Conservation (phyloP, 176 grass and related monocot species). For the Pontederia crassipes region DNA sequence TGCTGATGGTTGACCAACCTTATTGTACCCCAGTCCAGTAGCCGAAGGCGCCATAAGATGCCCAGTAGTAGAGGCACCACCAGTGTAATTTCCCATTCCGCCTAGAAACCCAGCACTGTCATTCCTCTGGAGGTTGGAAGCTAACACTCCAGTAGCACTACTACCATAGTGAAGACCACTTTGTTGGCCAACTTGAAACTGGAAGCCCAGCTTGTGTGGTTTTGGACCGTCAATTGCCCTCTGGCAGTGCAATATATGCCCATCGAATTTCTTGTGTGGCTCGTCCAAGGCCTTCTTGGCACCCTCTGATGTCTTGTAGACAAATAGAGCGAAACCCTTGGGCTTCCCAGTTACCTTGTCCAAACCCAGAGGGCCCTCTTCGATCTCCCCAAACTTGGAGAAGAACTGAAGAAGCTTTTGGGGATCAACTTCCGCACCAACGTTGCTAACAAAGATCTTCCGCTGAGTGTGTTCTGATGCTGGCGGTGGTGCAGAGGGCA, state of each 20-base stretch:
- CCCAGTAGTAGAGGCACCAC: constrained; percentile 30
- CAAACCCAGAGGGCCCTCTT: constrained; percentile 88
- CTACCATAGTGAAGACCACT: background rate
- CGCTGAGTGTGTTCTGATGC: constrained; percentile 83
- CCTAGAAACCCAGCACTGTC: constrained; percentile 35
- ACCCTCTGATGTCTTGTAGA: constrained; percentile 68
- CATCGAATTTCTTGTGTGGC: constrained; percentile 85
- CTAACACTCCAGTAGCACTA: background rate
- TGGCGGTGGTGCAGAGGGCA: constrained; percentile 24
- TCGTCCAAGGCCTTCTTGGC: constrained; percentile 80
- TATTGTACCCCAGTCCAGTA: constrained; percentile 22
- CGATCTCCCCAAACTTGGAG: constrained; percentile 72
- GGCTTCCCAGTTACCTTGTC: constrained; percentile 89
- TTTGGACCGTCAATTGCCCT: constrained; percentile 93
- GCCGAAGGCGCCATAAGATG: constrained; percentile 55
- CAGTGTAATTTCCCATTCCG: constrained; percentile 35
- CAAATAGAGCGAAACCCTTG: constrained; percentile 85
- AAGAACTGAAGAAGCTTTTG: constrained; percentile 80
- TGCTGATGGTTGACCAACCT: constrained; percentile 18
- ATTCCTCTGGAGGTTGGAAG: constrained; percentile 3
- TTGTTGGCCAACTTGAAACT: constrained; percentile 25
- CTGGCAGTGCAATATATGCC: constrained; percentile 75
- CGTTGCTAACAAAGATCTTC: constrained; percentile 97
- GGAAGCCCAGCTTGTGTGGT: constrained; percentile 35
- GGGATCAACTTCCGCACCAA: constrained; percentile 57